Conservation (phyloP, 371 early-diverging fungal genomes). For the Thermomucor indicae-seudaticae region DNA sequence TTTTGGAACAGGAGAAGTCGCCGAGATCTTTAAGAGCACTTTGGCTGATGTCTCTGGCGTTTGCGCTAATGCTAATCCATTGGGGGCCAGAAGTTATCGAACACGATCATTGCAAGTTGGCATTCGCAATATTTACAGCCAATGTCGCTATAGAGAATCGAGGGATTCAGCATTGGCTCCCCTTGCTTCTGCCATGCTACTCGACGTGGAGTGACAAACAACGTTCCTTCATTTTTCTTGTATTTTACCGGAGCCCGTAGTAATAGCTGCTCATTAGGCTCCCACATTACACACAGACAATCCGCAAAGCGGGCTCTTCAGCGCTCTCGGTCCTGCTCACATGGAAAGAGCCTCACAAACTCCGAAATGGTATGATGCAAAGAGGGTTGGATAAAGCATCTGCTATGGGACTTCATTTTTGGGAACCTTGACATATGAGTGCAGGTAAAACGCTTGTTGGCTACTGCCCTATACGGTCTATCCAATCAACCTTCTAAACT, state of each 20-base stretch:
- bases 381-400: too few relatives aligned
- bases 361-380: too few relatives aligned
- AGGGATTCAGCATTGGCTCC: conserved; percentile 39
- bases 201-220: conserved; percentile 51
- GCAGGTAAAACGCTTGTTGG: too few relatives aligned
- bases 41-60: conserved; percentile 40
- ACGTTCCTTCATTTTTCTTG: conserved; percentile 49
- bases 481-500: too few relatives aligned
- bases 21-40: conserved; percentile 34
- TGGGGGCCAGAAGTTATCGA: neutral
- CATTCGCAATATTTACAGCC: conserved; percentile 14
- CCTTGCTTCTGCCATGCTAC: conserved; percentile 57
- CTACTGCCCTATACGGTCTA: too few relatives aligned
- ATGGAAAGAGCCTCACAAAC: too few relatives aligned
- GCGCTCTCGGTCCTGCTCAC: too few relatives aligned
- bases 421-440: too few relatives aligned
- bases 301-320: too few relatives aligned
- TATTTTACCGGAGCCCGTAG: conserved; percentile 45
- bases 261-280: conserved; percentile 53
- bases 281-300: conserved; percentile 59
- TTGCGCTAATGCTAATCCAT: conserved; percentile 11
- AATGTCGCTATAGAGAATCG: conserved; percentile 38
- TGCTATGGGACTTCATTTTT: too few relatives aligned
- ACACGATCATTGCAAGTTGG: neutral
- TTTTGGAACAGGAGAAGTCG: conserved; percentile 26